A percentile compares a stretch with the other conserved stretches of the same genome.
Conservation (phyloP, 2,329 filamentous ascomycete species). For the Ophiosphaerella korrae region DNA sequence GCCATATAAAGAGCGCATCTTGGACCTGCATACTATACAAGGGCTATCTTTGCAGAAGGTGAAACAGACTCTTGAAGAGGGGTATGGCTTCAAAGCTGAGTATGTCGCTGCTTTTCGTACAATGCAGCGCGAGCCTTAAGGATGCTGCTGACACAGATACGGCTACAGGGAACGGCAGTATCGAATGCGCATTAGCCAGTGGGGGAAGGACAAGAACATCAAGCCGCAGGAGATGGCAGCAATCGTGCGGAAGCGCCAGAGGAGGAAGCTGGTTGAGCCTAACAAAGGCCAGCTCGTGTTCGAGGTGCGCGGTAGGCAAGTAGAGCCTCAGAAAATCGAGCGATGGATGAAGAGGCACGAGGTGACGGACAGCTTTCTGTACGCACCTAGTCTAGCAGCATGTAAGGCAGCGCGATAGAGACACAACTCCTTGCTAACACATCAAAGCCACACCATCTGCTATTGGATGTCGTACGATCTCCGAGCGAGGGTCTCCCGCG, state of each 20-base stretch:
- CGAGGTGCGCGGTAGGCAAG: constrained; percentile 14
- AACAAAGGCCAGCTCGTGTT: constrained; percentile 14
- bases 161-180: constrained; percentile 13
- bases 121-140: not conserved
- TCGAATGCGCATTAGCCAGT: constrained; percentile 18
- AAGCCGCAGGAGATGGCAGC: constrained; percentile 26
- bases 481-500: constrained; percentile 17
- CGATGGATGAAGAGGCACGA: constrained; percentile 27
- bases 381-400: constrained; percentile 22
- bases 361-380: constrained; percentile 16
- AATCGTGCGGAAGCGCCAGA: constrained; percentile 25
- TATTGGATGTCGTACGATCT: constrained; percentile 19
- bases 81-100: constrained; percentile 20
- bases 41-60: constrained; percentile 11
- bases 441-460: constrained; percentile 22
- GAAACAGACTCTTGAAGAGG: constrained; percentile 10
- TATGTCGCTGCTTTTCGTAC: constrained; percentile 9
- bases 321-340: constrained; percentile 23
- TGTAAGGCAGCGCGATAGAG: constrained; percentile 14
- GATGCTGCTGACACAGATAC: constrained; percentile 1
- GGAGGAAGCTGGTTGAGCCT: constrained; percentile 20
- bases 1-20: constrained; percentile 20
- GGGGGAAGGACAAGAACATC: constrained; percentile 26
- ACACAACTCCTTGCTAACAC: constrained; percentile 6
- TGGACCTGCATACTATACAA: constrained; percentile 15